Base-by-base conservation (phyloP, 2,329 filamentous ascomycete genomes). In the Purpureocillium takamizusanense region DNA sequence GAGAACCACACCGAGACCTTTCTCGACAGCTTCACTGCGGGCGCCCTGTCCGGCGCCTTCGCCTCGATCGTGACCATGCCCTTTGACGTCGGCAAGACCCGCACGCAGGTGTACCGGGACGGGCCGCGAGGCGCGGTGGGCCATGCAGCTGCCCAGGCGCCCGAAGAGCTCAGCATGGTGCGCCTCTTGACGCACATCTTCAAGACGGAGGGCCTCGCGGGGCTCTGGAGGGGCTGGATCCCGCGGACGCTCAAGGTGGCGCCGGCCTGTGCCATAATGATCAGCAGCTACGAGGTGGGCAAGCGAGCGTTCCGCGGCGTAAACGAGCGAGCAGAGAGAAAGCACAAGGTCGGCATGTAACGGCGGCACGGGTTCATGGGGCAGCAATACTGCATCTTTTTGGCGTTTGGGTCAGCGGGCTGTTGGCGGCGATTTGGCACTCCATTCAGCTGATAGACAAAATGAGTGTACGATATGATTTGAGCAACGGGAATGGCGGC, bases 181-280 rank as follows among this genome's bases (percentile, higher is more conserved):
- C 78, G 80, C 31, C 83, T 97, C 43, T 67, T 98, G n/a, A 81
- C 78, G 70, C 87, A 95, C 51, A 97, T 98, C 37, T 94, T 90
- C 67, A 74, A 77, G 50, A 83, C 83, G 38, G 90, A 97, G 61
- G 92, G 92, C 2, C 57, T 79, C 13, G 57, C 75, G 1, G 92
- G 92, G 0, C 66, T 98, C 5, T 97, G 94, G 76, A 85, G 73
- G 51, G 92, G 92, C 32, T 95, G 89, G 86, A 82, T 87, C 17
- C 88, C 92, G 0, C 74, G 92, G 30, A 94, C 87, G 48, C 68
- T 97, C 43, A 97, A 97, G 59, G 89, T 98, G 5, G 90, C 92
- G 1, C 92, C 92, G 1, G 87, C 90, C 0, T 98, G 92, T 62
- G 92, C 92, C 21, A 97, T 98, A 57, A 98, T 98, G 92, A 97